Base-by-base conservation (phyloP, 768 basidiomycete genomes). In the Atractiella rhizophila region DNA sequence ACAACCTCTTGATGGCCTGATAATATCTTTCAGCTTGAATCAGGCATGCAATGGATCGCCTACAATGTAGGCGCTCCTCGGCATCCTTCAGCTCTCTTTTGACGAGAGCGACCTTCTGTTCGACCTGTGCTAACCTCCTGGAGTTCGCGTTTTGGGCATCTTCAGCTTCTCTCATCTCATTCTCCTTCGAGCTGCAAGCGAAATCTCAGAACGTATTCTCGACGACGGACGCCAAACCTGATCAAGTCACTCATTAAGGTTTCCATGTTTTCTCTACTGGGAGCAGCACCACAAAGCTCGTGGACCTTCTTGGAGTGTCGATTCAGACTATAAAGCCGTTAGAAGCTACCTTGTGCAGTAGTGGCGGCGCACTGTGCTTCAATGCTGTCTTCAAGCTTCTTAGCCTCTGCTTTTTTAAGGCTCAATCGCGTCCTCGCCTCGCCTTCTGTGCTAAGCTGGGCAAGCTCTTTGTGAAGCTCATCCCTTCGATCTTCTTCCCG, bases 401-500 rank as follows among this genome's bases (percentile, higher is more conserved):
- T 69, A 32, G 73, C 56, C 48, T 85, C 79, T 1, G 62, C 62
- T 44, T 72, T 64, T 53, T 80, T 77, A 46, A 88, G 53, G 29
- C 75, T 70, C 39, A 94, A 56, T 50, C 70, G 74, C 2, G 85
- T 81, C 32, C 88, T 64, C 1, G 70, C 63, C 40, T 85, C 77
- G 0, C 79, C 74, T 55, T 94, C 83, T 33, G 69, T 51, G 49
- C 71, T 81, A 50, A 91, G 59, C 2, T 64, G 60, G 25, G 69
- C 65, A 30, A 85, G 64, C 46, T 91, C 86, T 0, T 57, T 48
- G 40, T 74, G 78, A 45, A 88, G 60, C 16, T 57, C 55, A 15
- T 86, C 81, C 37, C 76, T 64, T 35, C 64, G 65, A 27, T 70
- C 70, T 45, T 94, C 81, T 37, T 80, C 60, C 20, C 48, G 54